Evolutionary conservation across 306 rosid genomes (phyloP).

Genomic region (Castanea sativa): DNA sequence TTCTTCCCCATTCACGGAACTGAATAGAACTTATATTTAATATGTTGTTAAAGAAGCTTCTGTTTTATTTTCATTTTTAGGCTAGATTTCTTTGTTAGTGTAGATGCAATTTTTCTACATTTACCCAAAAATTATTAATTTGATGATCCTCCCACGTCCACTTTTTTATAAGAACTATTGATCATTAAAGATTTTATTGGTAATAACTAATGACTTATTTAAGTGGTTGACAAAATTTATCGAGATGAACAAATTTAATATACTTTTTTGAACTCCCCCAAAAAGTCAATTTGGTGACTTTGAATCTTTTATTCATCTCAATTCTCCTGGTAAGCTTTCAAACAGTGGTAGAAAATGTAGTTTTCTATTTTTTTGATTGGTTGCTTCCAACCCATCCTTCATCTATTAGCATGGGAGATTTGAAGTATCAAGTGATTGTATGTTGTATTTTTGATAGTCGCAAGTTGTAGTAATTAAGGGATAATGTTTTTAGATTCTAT

Average conservation of each 20-base stretch:
- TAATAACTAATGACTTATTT: background rate
- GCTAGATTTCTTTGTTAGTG: too few relatives aligned
- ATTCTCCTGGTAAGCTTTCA: conserved; percentile 70
- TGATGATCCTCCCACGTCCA: background rate
- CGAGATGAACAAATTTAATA: conserved; percentile 60
- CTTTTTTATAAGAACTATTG: background rate
- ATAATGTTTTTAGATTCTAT: too few relatives aligned
- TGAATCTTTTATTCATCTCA: conserved; percentile 68
- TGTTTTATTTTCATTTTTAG: too few relatives aligned
- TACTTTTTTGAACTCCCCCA: conserved; percentile 79
- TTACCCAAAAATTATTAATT: background rate
- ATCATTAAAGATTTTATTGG: background rate
- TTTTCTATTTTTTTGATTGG: background rate
- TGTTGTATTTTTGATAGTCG: too few relatives aligned
- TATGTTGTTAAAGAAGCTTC: too few relatives aligned
- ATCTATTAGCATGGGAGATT: background rate
- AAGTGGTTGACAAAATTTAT: too few relatives aligned
- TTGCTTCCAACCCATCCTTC: background rate
- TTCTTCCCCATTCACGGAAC: background rate
- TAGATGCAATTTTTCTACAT: too few relatives aligned
- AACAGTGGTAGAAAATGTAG: background rate
- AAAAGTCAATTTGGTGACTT: conserved; percentile 47
- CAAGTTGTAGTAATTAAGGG: too few relatives aligned
- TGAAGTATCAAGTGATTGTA: background rate
- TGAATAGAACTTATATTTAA: too few relatives aligned